A percentile compares a stretch with the other conserved stretches of the same genome.
phyloP scores from a whole-genome alignment of 352 stramenopile species.

The Phytopythium boreale region DNA sequence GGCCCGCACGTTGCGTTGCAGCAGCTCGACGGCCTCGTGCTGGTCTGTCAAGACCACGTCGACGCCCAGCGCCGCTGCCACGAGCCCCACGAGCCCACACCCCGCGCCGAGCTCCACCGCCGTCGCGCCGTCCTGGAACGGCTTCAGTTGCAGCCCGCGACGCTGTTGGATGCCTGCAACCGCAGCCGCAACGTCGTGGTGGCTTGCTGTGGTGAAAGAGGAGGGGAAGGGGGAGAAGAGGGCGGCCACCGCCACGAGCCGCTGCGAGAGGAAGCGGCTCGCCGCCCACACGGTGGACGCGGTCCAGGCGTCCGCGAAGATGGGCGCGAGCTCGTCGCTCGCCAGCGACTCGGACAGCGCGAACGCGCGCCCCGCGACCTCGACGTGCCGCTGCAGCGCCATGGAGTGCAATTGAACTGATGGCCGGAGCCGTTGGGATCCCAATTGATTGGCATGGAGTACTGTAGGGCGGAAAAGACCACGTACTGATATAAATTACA shows the following conservation, averaged over 20 bases:
- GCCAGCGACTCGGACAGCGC: conserved; percentile 75
- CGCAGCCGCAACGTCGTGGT: neutral
- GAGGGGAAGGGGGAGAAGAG: neutral
- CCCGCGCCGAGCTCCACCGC: conserved; percentile 82
- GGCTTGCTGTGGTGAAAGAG: neutral
- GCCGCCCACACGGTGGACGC: conserved; percentile 72
- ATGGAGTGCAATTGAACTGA: too few relatives aligned
- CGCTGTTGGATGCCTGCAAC: neutral
- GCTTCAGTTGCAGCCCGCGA: conserved; percentile 10
- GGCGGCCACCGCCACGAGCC: conserved; percentile 42
- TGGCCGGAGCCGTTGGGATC: too few relatives aligned
- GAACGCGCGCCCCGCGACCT: conserved; percentile 43
- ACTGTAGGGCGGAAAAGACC: too few relatives aligned
- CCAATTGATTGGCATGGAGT: neutral
- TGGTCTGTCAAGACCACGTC: conserved; percentile 77
- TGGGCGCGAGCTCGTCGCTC: conserved; percentile 64
- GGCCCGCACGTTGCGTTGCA: conserved; percentile 48
- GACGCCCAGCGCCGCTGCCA: conserved; percentile 57
- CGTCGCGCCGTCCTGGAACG: conserved; percentile 16
- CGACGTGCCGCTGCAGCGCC: conserved; percentile 25
- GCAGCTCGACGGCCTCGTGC: conserved; percentile 56
- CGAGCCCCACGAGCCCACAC: conserved; percentile 69
- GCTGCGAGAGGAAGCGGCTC: conserved; percentile 61
- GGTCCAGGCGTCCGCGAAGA: conserved; percentile 84
- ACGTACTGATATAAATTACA: too few relatives aligned